Evolutionary conservation across 108 stramenopile genomes (phyloP).

Genomic region (Mayamaea pseudoterrestris): DNA sequence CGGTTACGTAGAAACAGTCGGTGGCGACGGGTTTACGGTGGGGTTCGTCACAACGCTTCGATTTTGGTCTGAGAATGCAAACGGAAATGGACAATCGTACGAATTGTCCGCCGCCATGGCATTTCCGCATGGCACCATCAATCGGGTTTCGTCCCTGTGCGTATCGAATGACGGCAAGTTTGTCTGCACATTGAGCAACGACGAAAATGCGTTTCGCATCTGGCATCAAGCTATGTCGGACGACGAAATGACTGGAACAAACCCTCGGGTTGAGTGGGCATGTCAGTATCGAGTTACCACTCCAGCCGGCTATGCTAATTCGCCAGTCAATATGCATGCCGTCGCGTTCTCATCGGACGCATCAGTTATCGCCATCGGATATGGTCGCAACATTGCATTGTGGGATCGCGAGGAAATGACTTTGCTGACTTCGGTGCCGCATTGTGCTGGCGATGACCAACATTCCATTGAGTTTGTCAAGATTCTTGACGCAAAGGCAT

Average conservation of each 20-base stretch:
- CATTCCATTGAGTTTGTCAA: slow-evolving; percentile 25
- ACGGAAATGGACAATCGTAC: slow-evolving; percentile 1
- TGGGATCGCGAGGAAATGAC: slow-evolving; percentile 63
- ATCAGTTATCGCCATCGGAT: slow-evolving; percentile 53
- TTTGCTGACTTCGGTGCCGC: slow-evolving; percentile 43
- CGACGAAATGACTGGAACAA: background rate
- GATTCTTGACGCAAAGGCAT: slow-evolving; percentile 19
- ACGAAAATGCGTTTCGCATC: slow-evolving; percentile 69
- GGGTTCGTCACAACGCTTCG: slow-evolving; percentile 51
- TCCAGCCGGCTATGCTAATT: slow-evolving; percentile 61
- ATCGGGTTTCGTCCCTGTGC: slow-evolving; percentile 41
- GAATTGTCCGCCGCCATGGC: slow-evolving; percentile 48
- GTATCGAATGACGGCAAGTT: slow-evolving; percentile 31
- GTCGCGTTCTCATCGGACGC: slow-evolving; percentile 66
- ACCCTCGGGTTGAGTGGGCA: slow-evolving; percentile 30
- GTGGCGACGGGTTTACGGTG: slow-evolving; percentile 13
- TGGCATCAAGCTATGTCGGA: slow-evolving; percentile 22
- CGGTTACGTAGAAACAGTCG: slow-evolving; percentile 16
- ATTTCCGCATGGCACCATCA: slow-evolving; percentile 55
- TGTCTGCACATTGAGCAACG: slow-evolving; percentile 66
- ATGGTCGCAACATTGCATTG: slow-evolving; percentile 45
- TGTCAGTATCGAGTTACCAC: slow-evolving; percentile 58
- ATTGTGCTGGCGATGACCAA: slow-evolving; percentile 9
- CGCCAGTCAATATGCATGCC: slow-evolving; percentile 11
- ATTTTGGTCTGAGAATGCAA: slow-evolving; percentile 41